A percentile compares a stretch with the other conserved stretches of the same genome.
phyloP scores from a whole-genome alignment of 495 filamentous ascomycete genomes.

The Xylaria curta region DNA sequence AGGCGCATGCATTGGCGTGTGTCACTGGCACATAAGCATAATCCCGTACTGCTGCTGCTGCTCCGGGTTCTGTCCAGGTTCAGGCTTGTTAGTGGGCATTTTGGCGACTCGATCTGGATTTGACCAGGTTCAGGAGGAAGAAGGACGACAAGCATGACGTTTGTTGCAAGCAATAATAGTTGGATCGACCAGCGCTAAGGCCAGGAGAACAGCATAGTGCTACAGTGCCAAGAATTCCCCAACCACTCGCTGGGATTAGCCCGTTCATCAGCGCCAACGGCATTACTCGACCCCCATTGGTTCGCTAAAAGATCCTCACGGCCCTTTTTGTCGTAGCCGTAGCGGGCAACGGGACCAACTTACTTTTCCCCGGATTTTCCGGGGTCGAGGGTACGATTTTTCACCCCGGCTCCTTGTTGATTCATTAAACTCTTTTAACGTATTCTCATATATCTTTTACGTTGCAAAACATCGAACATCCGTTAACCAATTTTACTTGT shows the following conservation, averaged over 20 bases:
- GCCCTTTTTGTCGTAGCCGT: conserved; percentile 3
- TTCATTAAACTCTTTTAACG: background rate
- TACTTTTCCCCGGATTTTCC: conserved; percentile 23
- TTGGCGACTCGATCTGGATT: background rate
- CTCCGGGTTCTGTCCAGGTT: background rate
- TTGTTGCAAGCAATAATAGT: background rate
- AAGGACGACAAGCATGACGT: conserved; percentile 2
- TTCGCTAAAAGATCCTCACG: background rate
- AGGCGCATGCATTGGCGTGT: background rate
- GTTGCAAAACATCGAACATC: background rate
- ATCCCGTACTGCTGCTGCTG: background rate
- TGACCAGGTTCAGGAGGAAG: background rate
- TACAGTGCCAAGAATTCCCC: background rate
- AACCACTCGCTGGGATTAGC: background rate
- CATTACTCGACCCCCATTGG: background rate
- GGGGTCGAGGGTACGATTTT: background rate
- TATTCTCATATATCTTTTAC: background rate
- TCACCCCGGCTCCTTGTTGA: background rate
- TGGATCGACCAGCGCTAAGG: conserved; percentile 10
- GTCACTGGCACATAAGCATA: conserved; percentile 7
- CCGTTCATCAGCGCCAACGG: background rate
- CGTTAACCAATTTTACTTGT: background rate
- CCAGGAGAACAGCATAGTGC: background rate
- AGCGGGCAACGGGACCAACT: conserved; percentile 1
- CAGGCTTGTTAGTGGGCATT: conserved; percentile 1